phyloP scores from a whole-genome alignment of 352 stramenopile species.

The Saprolegnia parasitica region DNA sequence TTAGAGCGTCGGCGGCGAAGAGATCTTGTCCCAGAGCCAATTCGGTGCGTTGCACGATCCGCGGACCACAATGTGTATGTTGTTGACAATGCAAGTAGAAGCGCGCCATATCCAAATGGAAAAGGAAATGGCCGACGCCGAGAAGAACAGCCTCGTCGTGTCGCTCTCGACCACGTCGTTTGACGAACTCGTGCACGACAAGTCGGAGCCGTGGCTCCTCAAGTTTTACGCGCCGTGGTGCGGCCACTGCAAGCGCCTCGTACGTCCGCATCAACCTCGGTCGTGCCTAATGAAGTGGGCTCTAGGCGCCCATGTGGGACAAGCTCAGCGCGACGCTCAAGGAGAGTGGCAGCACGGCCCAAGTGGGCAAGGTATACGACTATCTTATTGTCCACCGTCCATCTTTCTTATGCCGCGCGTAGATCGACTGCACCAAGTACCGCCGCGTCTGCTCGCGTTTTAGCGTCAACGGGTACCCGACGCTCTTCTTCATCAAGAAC shows the following conservation, averaged over 20 bases:
- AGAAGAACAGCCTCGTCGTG: conserved; percentile 55
- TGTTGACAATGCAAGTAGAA: conserved; percentile 29
- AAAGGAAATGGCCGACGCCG: conserved; percentile 50
- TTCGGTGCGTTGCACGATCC: conserved; percentile 42
- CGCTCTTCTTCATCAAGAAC: conserved; percentile 70
- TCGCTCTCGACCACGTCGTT: conserved; percentile 51
- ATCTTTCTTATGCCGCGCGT: conserved; percentile 28
- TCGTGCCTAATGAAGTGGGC: neutral
- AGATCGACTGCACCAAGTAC: conserved; percentile 67
- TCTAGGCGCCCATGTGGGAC: conserved; percentile 57
- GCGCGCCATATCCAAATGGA: conserved; percentile 29
- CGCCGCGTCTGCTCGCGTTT: conserved; percentile 80
- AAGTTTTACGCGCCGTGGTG: conserved; percentile 84
- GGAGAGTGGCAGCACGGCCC: conserved; percentile 52
- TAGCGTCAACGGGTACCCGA: conserved; percentile 70
- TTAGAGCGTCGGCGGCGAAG: conserved; percentile 46
- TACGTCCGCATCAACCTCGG: neutral
- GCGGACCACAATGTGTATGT: no score
- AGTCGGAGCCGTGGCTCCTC: conserved; percentile 68
- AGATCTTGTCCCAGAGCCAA: conserved; percentile 49
- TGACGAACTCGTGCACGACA: conserved; percentile 57
- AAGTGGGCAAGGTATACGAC: conserved; percentile 52
- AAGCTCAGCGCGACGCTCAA: conserved; percentile 62
- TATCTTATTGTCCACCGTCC: neutral
- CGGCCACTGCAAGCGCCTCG: conserved; percentile 76